Conservation (phyloP, 176 grass and related monocot genomes). For the Themeda triandra region DNA sequence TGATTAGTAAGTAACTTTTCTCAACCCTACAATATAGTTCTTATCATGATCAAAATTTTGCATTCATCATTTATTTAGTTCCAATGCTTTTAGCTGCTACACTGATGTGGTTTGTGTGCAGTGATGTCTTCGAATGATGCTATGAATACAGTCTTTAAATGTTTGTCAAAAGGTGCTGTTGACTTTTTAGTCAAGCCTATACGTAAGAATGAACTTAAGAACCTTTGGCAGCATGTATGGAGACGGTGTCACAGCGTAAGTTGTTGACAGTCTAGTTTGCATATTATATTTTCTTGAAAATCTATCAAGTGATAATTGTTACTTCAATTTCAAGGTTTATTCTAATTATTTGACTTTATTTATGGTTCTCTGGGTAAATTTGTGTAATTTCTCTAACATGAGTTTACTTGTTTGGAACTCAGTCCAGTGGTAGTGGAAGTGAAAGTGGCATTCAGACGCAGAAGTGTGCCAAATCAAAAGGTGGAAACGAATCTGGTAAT, state of each 20-base stretch:
- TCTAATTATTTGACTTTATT: neutral
- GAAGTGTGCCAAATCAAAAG: slow-evolving; percentile 56
- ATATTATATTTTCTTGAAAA: neutral
- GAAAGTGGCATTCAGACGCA: slow-evolving; percentile 87
- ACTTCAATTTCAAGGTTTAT: slow-evolving; percentile 2
- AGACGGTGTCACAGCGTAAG: too few relatives aligned
- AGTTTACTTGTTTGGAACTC: slow-evolving; percentile 33
- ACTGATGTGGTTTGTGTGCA: slow-evolving; percentile 55
- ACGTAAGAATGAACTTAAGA: slow-evolving; percentile 96
- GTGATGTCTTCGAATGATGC: slow-evolving; percentile 98
- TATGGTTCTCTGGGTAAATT: neutral
- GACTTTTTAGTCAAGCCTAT: slow-evolving; percentile 95
- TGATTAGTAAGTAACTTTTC: slow-evolving; percentile 75
- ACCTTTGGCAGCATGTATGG: slow-evolving; percentile 83
- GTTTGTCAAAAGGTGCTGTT: slow-evolving; percentile 93
- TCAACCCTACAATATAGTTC: neutral
- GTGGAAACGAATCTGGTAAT: slow-evolving; percentile 45
- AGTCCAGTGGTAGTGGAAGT: slow-evolving; percentile 90
- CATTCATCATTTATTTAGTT: slow-evolving; percentile 25
- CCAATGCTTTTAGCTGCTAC: slow-evolving; percentile 51
- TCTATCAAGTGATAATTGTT: neutral
- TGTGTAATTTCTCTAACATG: slow-evolving; percentile 12
- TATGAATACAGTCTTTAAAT: slow-evolving; percentile 77
- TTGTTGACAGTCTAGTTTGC: slow-evolving; percentile 12
- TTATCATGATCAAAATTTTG: slow-evolving; percentile 16